Conservation (phyloP, 2,329 filamentous ascomycete genomes). For the Metarhizium rileyi region DNA sequence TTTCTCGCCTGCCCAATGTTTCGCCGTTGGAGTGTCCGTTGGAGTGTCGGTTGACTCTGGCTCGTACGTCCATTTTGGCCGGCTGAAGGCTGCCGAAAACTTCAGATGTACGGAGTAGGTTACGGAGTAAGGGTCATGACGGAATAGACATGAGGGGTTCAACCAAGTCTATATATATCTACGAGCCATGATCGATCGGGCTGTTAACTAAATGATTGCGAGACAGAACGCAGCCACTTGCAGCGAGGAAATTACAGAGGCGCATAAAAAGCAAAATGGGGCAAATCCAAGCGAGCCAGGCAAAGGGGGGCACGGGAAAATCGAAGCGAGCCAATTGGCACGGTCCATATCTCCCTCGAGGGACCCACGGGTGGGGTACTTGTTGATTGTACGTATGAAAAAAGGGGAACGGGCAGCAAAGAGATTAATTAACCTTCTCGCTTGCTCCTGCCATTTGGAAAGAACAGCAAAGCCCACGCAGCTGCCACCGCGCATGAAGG, state of each 20-base stretch:
- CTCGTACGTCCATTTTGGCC: neutral
- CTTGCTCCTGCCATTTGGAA: no score
- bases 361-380: no score
- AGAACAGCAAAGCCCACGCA: no score
- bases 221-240: neutral
- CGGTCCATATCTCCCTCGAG: neutral
- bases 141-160: no score
- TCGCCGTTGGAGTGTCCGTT: neutral
- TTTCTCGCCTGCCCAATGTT: neutral
- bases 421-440: no score
- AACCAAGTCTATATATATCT: no score
- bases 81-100: no score
- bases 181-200: neutral
- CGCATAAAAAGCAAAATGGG: neutral
- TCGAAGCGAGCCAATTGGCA: conserved; percentile 17
- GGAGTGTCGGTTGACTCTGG: neutral
- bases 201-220: neutral
- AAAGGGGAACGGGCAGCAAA: no score
- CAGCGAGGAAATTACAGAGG: neutral
- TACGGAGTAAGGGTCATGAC: no score
- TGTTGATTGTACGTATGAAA: no score
- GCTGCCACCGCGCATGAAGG: no score
- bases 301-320: conserved; percentile 7
- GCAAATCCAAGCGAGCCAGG: neutral
- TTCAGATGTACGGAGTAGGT: no score